Evolutionary conservation across 805 yeast species (phyloP).

Genomic region (Candida dendrica): DNA sequence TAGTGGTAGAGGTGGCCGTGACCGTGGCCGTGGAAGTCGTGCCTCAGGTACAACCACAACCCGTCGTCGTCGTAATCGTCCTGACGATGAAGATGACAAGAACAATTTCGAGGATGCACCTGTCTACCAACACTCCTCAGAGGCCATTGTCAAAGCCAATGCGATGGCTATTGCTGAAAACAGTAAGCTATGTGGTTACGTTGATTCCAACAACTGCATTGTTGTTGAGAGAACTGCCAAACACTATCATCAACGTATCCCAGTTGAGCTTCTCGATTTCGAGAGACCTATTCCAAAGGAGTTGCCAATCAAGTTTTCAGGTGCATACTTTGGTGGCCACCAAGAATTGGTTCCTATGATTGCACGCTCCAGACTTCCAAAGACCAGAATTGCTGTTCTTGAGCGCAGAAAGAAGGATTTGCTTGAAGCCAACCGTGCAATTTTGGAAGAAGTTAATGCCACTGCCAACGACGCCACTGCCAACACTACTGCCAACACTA

Average conservation of each 20-base stretch:
- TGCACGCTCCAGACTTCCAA: background rate
- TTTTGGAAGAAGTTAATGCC: too few species aligned
- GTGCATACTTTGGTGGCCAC: background rate
- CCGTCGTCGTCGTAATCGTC: too few species aligned
- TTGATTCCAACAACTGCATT: background rate
- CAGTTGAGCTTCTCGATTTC: background rate
- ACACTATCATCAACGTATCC: background rate
- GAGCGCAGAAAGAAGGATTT: too few species aligned
- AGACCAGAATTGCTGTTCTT: background rate
- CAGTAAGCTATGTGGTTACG: background rate
- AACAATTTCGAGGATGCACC: too few species aligned
- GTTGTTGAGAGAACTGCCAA: background rate
- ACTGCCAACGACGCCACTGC: too few species aligned
- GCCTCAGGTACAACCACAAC: too few species aligned
- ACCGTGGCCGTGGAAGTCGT: too few species aligned
- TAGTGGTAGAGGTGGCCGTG: too few species aligned
- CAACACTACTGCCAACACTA: too few species aligned
- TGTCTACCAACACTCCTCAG: background rate
- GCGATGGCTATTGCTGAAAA: background rate
- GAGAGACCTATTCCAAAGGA: background rate
- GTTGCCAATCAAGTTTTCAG: background rate
- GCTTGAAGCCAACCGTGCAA: too few species aligned
- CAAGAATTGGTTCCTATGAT: background rate
- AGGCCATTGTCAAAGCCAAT: background rate
- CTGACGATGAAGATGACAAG: too few species aligned